Conservation (phyloP, 2,329 filamentous ascomycete genomes). For the Dactylellina parvicollis region DNA sequence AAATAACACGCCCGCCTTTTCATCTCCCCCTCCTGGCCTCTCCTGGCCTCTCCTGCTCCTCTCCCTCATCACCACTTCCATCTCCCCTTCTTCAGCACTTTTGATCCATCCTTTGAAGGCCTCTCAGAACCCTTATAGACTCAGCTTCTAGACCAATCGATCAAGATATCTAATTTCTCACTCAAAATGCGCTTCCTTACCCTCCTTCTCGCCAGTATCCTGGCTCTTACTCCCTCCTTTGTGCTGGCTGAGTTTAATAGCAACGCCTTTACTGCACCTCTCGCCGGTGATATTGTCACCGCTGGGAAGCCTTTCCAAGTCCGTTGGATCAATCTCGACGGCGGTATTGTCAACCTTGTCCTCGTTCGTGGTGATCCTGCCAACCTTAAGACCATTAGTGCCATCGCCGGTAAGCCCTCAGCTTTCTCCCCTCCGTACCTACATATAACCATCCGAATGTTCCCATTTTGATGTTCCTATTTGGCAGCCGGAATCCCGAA, state of each 20-base stretch:
- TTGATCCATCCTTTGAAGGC: slow-evolving; percentile 2
- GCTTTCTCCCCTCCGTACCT: neutral
- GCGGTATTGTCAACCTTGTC: slow-evolving; percentile 53
- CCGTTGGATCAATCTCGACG: slow-evolving; percentile 48
- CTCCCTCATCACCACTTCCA: neutral
- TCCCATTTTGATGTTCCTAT: slow-evolving; percentile 11
- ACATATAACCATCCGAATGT: neutral
- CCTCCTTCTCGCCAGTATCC: slow-evolving; percentile 38
- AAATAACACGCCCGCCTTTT: neutral
- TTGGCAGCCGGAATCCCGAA: slow-evolving; percentile 55
- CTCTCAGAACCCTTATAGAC: slow-evolving; percentile 5
- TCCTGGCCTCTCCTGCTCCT: neutral
- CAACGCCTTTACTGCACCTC: slow-evolving; percentile 45
- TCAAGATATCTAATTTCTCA: neutral
- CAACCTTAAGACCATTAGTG: slow-evolving; percentile 49
- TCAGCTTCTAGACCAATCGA: neutral
- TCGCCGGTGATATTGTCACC: slow-evolving; percentile 43
- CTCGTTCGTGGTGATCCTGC: slow-evolving; percentile 55
- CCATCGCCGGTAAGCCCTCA: slow-evolving; percentile 55
- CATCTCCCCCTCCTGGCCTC: neutral
- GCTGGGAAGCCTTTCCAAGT: slow-evolving; percentile 39
- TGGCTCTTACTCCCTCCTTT: slow-evolving; percentile 36
- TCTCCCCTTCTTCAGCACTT: slow-evolving; percentile 10
- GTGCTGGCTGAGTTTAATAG: slow-evolving; percentile 16
- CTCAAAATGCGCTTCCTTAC: slow-evolving; percentile 45